Conservation (phyloP, 2,329 filamentous ascomycete species). For the Sphaerulina populicola region DNA sequence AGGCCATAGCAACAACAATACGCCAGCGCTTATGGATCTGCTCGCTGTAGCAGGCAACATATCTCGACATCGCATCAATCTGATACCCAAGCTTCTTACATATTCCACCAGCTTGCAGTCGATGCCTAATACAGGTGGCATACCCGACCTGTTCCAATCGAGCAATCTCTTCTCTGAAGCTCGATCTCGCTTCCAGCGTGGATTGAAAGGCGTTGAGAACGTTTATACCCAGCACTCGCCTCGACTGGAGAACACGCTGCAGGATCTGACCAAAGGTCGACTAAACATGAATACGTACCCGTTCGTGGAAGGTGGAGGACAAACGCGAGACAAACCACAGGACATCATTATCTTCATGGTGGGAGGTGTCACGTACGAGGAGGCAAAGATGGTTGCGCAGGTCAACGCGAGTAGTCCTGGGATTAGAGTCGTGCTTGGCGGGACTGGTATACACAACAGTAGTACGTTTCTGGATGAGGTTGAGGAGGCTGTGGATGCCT, state of each 20-base stretch:
- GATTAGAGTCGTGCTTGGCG: conserved; percentile 78
- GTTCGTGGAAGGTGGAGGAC: conserved; percentile 79
- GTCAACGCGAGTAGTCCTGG: conserved; percentile 88
- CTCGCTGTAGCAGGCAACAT: conserved; percentile 77
- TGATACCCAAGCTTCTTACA: conserved; percentile 70
- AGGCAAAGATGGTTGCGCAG: conserved; percentile 91
- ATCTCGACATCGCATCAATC: conserved; percentile 62
- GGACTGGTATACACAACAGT: conserved; percentile 82
- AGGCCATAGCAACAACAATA: conserved; percentile 72
- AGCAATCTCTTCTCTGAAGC: conserved; percentile 85
- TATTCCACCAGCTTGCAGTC: conserved; percentile 84
- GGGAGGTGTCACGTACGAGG: conserved; percentile 89
- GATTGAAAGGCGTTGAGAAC: conserved; percentile 94
- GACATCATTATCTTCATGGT: conserved; percentile 93
- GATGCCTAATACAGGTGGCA: conserved; percentile 54
- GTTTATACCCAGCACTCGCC: conserved; percentile 98
- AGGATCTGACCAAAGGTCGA: conserved; percentile 86
- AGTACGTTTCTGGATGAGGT: conserved; percentile 83
- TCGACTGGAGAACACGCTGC: conserved; percentile 73
- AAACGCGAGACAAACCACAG: conserved; percentile 89
- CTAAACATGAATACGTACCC: conserved; percentile 82
- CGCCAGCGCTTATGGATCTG: conserved; percentile 78
- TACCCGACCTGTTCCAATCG: conserved; percentile 86
- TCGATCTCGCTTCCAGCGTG: conserved; percentile 72
- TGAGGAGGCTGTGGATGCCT: conserved; percentile 74